Evolutionary conservation across 345 rosid genomes (phyloP), one percentile per base, ranked within the genome.

Genomic region (Moringa oleifera): DNA sequence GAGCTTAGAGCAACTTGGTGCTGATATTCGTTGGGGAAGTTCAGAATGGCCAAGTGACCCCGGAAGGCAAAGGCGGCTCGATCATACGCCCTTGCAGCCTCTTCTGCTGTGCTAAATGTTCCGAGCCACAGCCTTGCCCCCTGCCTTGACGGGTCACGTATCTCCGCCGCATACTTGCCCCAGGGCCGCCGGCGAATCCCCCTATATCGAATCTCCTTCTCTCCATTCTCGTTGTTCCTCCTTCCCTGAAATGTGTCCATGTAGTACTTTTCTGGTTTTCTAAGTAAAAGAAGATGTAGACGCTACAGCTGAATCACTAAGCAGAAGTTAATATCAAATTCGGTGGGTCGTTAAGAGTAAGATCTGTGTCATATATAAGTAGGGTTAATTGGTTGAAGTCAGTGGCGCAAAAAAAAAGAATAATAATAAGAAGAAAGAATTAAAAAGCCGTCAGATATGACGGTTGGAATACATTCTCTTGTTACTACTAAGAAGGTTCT

Each of bases 121-220:
- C 86, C 91, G 0, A 90, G 81, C 95, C 93, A 88, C 33, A 87
- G 71, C 18, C 90, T 82, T 0, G 86, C 81, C 1, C 91, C 89
- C 3, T 82, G 85, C 73, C 75, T 79, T 0, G 83, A 70, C 0
- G 97, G 89, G 67, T 90, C 92, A 0, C 90, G 90, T 69, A 90
- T 90, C 77, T 90, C 90, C 0, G 90, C 95, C 0, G 95, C 89
- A 2, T 79, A 90, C 70, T 84, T 90, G 0, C 97, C 97, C 97
- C 97, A 85, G 0, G 92, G 90, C 33, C 95, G 71, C 72, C 82
- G 69, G 6, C 95, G 68, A 59, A 90, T 84, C 1, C 95, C 97
- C 65, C 88, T 53, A 66, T 87, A 88, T n/a, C 77, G 81, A 20
- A 53, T 66, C 70, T 79, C 85, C 45, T 33, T 33, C 37, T 33